Evolutionary conservation across 139 green algal species (phyloP).

Genomic region (Volvox reticuliferus): DNA sequence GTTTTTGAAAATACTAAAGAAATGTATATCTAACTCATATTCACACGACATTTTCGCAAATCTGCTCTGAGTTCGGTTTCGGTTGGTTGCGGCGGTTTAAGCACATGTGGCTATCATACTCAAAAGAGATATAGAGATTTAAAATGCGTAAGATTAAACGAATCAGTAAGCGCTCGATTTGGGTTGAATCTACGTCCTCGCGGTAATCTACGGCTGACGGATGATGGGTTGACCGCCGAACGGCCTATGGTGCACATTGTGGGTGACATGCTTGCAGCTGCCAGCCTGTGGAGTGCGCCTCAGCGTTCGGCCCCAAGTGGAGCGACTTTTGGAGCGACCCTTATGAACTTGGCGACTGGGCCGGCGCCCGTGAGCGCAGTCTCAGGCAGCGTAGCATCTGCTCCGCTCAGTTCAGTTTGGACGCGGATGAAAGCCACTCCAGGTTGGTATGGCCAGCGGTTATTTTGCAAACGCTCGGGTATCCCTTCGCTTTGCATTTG

Average conservation of each 20-base stretch:
- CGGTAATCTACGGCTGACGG: conserved; percentile 56
- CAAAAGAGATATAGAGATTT: too few relatives aligned
- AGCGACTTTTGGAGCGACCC: too few relatives aligned
- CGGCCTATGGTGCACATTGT: neutral
- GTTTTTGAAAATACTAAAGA: too few relatives aligned
- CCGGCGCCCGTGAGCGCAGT: neutral
- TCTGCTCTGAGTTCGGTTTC: too few relatives aligned
- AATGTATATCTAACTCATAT: too few relatives aligned
- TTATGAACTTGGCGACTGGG: neutral
- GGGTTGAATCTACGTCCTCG: conserved; percentile 81
- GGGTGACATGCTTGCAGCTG: neutral
- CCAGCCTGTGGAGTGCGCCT: neutral
- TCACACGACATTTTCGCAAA: too few relatives aligned
- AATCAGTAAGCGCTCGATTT: too few relatives aligned
- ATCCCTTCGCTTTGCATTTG: conserved; percentile 44
- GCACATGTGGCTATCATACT: too few relatives aligned
- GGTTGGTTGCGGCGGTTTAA: too few relatives aligned
- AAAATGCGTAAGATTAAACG: too few relatives aligned
- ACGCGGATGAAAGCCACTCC: neutral
- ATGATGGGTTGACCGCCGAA: too few relatives aligned
- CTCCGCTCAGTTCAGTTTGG: neutral
- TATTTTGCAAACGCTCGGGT: neutral
- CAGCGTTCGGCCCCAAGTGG: neutral
- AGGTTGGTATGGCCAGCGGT: neutral
- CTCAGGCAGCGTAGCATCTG: conserved; percentile 3